These are phyloP conservation scores for Coemansia sp. DNA, from an alignment of 192 early-diverging fungal species.

Conservation along the genomic window DNA sequence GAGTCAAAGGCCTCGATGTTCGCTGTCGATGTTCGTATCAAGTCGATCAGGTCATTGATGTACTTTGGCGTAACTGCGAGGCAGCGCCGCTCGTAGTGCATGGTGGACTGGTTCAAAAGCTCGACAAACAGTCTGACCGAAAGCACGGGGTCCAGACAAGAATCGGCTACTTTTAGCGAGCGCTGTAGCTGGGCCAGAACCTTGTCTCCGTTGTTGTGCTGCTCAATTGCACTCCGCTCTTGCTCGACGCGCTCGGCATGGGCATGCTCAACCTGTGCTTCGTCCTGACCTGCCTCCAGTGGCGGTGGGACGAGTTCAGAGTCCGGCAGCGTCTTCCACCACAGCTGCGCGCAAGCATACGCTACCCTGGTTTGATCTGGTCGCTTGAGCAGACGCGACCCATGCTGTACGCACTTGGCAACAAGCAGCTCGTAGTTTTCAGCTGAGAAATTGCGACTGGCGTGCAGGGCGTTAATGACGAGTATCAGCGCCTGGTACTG, in stretches of 20 bases:
- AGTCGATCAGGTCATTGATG: conserved; percentile 90
- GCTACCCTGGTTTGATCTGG: conserved; percentile 91
- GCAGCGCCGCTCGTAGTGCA: conserved; percentile 92
- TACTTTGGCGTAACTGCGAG: conserved; percentile 90
- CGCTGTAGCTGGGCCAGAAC: conserved; percentile 92
- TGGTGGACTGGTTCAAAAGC: conserved; percentile 91
- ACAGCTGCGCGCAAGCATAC: conserved; percentile 83
- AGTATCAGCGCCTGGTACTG: conserved; percentile 88
- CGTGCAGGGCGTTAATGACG: conserved; percentile 83
- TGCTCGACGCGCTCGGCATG: conserved; percentile 48
- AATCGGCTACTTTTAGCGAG: conserved; percentile 92
- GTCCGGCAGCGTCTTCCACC: conserved; percentile 71
- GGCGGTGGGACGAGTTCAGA: conserved; percentile 49
- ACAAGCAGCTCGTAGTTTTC: conserved; percentile 96
- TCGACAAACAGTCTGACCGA: conserved; percentile 97
- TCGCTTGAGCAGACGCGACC: conserved; percentile 86
- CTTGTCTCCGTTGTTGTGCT: conserved; percentile 82
- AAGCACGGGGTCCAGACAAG: conserved; percentile 84
- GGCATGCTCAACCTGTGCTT: conserved; percentile 29
- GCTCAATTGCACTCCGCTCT: conserved; percentile 57
- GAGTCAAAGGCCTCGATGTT: conserved; percentile 74
- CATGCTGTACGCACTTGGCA: conserved; percentile 87
- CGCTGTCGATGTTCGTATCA: conserved; percentile 76
- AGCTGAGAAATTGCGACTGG: conserved; percentile 74
- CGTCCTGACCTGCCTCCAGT: conserved; percentile 51